Base-by-base conservation (phyloP, 768 basidiomycete genomes). In the Phlebiopsis gigantea region DNA sequence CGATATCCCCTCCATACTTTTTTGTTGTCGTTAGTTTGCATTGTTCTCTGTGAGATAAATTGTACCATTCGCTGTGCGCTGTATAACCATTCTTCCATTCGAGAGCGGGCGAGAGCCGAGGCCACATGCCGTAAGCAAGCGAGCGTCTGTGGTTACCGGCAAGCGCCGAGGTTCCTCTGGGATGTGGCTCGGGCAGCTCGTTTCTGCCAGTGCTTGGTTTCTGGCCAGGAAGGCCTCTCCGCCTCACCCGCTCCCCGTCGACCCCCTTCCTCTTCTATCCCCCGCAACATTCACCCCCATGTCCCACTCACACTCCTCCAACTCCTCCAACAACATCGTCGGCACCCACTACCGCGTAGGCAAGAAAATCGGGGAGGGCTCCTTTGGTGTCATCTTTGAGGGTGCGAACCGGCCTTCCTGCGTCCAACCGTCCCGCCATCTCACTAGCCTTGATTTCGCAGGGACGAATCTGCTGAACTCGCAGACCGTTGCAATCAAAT, bases 401-500 rank as follows among this genome's bases (percentile, higher is more conserved):
- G 90, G 90, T 87, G 46, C 55, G 43, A 19, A 25, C 47, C 17
- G 15, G 6, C 2, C 26, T n/a, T 1, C 26, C 28, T 29, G 17
- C 4, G 5, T 29, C 47, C 29, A 10, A 15, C 26, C 15, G 28
- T n/a, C 28, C 1, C n/a, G 14, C 29, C 15, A 17, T 29, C 29
- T 30, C 26, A 30, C 39, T 53, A 8, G 28, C 26, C 31, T 24
- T 30, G 34, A 46, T 49, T 52, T 24, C 49, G 48, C 67, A 98
- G 96, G 96, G 25, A 96, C 94, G 7, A 99, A 99, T 70, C 79
- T 99, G 29, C 85, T 98, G 75, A 99, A 99, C 79, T 93, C 90
- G 3, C 94, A 96, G 76, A 95, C 94, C 9, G 96, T 98, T 59
- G 97, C 97, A 61, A 98, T 99, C 85, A 99, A 99, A 80, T 99